phyloP scores from a whole-genome alignment of 192 early-diverging fungal genomes.

The Backusella luteola region DNA sequence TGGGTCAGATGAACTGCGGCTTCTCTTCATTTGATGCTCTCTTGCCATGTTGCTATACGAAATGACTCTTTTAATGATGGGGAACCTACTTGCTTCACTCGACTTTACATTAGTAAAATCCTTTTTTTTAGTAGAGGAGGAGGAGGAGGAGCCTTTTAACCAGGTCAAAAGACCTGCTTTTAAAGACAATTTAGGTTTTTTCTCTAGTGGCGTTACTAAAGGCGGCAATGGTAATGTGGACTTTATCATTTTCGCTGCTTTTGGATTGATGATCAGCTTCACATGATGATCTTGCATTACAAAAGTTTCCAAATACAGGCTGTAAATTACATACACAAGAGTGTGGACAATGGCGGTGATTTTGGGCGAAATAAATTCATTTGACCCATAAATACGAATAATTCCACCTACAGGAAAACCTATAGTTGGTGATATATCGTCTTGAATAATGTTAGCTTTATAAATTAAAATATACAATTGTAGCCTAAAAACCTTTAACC shows the following conservation, averaged over 20 bases:
- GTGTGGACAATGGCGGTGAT: slow-evolving; percentile 60
- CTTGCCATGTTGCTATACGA: not conserved
- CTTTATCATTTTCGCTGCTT: slow-evolving; percentile 18
- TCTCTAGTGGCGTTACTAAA: not conserved
- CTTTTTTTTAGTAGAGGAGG: not conserved
- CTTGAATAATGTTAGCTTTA: not conserved
- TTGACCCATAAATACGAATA: slow-evolving; percentile 14
- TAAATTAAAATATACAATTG: not conserved
- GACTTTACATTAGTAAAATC: not conserved
- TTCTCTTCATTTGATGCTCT: not conserved
- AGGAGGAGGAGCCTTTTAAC: not conserved
- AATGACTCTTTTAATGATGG: not conserved
- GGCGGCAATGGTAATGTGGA: slow-evolving; percentile 9
- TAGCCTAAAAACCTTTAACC: not conserved
- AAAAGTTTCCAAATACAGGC: slow-evolving; percentile 70
- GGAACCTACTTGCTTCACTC: not conserved
- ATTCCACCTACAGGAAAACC: slow-evolving; percentile 13
- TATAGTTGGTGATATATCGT: not conserved
- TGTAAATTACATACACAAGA: slow-evolving; percentile 74
- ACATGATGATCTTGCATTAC: slow-evolving; percentile 73
- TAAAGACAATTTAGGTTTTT: not conserved
- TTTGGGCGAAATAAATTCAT: not conserved
- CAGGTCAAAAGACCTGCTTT: not conserved
- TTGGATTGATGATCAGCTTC: slow-evolving; percentile 22
- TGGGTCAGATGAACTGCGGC: not conserved